These are phyloP conservation scores for Gelatoporia subvermispora DNA, from an alignment of 768 basidiomycete genomes.

Conservation along the genomic window DNA sequence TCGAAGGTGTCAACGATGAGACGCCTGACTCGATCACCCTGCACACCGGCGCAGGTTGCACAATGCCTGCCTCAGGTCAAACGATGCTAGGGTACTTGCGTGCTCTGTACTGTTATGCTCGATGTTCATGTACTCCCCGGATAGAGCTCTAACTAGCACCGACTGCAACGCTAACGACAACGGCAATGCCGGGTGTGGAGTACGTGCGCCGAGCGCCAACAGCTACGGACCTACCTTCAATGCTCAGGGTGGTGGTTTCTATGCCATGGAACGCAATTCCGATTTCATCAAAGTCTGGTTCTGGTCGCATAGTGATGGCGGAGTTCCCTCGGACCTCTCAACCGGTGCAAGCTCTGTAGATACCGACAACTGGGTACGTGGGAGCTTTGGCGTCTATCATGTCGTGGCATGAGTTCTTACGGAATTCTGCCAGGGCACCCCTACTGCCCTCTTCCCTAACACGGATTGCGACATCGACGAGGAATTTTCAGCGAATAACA, in stretches of 20 bases:
- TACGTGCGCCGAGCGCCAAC: slow-evolving; percentile 30
- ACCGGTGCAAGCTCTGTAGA: slow-evolving; percentile 37
- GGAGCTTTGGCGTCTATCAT: neutral
- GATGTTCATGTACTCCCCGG: neutral
- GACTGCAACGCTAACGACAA: slow-evolving; percentile 48
- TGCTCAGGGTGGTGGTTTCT: slow-evolving; percentile 58
- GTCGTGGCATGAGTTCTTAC: neutral
- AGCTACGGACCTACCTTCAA: slow-evolving; percentile 61
- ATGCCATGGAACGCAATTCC: slow-evolving; percentile 54
- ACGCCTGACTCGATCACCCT: slow-evolving; percentile 47
- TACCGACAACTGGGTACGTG: slow-evolving; percentile 49
- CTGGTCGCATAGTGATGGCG: slow-evolving; percentile 48
- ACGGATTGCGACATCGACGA: slow-evolving; percentile 50
- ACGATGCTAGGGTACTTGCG: slow-evolving; percentile 50
- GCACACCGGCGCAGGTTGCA: slow-evolving; percentile 55
- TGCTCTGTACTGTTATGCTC: too few species aligned
- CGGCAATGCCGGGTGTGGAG: slow-evolving; percentile 55
- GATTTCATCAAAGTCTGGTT: slow-evolving; percentile 66
- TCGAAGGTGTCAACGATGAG: slow-evolving; percentile 57
- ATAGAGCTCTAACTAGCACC: slow-evolving; percentile 27
- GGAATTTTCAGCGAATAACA: slow-evolving; percentile 53
- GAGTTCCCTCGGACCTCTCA: slow-evolving; percentile 43
- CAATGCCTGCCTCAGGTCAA: slow-evolving; percentile 40
- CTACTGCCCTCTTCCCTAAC: slow-evolving; percentile 58
- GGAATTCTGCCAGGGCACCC: slow-evolving; percentile 40